Evolutionary conservation across 2,329 filamentous ascomycete species (phyloP).

Genomic region (Domatiomyces catenatus): DNA sequence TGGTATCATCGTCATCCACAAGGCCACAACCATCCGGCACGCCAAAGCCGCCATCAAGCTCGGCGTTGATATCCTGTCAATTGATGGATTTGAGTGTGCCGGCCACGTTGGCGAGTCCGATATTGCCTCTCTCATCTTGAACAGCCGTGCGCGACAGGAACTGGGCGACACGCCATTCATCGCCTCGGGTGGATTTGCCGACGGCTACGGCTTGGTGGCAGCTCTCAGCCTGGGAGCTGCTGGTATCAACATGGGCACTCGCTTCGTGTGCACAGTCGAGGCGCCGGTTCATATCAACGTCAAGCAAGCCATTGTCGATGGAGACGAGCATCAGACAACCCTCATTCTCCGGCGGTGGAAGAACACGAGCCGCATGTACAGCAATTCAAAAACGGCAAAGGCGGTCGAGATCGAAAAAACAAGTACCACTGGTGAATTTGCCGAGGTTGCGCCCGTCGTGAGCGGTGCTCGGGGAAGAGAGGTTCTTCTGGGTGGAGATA

Average conservation of each 20-base stretch:
- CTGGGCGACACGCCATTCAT: slow-evolving; percentile 73
- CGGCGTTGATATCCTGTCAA: slow-evolving; percentile 89
- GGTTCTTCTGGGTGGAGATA: slow-evolving; percentile 84
- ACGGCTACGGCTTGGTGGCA: slow-evolving; percentile 82
- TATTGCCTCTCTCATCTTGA: slow-evolving; percentile 45
- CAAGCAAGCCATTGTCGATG: slow-evolving; percentile 80
- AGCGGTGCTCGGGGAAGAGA: slow-evolving; percentile 80
- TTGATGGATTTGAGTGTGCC: slow-evolving; percentile 96
- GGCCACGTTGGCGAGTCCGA: slow-evolving; percentile 44
- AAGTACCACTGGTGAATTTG: slow-evolving; percentile 71
- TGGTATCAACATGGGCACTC: slow-evolving; percentile 95
- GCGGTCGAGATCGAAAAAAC: slow-evolving; percentile 59
- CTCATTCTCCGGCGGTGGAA: slow-evolving; percentile 79
- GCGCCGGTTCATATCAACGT: slow-evolving; percentile 85
- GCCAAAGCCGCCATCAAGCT: slow-evolving; percentile 83
- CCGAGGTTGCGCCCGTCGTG: slow-evolving; percentile 72
- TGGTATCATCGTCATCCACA: slow-evolving; percentile 71
- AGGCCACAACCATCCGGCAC: slow-evolving; percentile 93
- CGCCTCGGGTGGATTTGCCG: slow-evolving; percentile 86
- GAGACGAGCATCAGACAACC: slow-evolving; percentile 80
- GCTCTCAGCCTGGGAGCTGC: slow-evolving; percentile 79
- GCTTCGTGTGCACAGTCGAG: slow-evolving; percentile 94
- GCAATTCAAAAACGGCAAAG: slow-evolving; percentile 72
- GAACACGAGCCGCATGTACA: slow-evolving; percentile 79
- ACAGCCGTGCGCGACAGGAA: slow-evolving; percentile 69